phyloP scores from a whole-genome alignment of 495 filamentous ascomycete genomes.

The Hypomontagnella submonticulosa region DNA sequence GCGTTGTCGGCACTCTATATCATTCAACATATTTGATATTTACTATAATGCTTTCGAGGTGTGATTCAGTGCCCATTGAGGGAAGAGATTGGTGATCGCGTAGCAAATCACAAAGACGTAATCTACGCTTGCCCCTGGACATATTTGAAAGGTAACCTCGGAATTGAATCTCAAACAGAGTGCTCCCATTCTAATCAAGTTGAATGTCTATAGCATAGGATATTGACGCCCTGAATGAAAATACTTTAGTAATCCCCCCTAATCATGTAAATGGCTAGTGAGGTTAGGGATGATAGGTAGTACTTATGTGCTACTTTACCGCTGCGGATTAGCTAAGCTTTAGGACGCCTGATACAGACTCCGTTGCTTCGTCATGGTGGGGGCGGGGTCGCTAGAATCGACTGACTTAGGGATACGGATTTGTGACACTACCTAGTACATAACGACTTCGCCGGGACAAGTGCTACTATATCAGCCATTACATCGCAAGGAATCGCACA shows the following conservation, averaged over 20 bases:
- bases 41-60: background rate
- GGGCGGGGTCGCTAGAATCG: conserved; percentile 36
- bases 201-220: no score
- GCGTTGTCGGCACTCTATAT: background rate
- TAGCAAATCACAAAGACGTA: background rate
- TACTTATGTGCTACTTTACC: background rate
- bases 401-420: conserved; percentile 18
- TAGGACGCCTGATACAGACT: background rate
- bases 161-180: no score
- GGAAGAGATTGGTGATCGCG: background rate
- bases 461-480: no score
- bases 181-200: no score
- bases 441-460: background rate
- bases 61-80: background rate
- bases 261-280: no score
- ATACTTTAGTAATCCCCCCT: no score
- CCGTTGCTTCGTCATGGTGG: conserved; percentile 34
- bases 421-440: conserved; percentile 9
- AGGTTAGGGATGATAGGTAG: background rate
- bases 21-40: background rate
- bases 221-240: no score
- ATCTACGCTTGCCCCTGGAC: no score
- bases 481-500: no score
- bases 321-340: conserved; percentile 2
- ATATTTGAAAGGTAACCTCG: no score